Evolutionary conservation across 2,329 filamentous ascomycete genomes (phyloP), one percentile per base, ranked within the genome.

Genomic region (Cadophora gregata): DNA sequence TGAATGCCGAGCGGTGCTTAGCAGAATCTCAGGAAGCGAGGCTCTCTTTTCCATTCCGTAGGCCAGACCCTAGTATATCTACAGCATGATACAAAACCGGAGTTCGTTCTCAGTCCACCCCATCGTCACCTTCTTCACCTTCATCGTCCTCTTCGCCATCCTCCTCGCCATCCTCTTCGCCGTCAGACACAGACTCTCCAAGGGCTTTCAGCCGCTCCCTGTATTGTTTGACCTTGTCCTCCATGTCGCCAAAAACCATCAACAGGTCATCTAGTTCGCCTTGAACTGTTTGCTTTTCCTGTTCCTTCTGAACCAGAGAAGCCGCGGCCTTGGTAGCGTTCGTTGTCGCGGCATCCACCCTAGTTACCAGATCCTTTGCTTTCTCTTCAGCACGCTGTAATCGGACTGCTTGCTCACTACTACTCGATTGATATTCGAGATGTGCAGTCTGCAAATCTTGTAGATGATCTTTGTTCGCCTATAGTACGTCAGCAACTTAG

Each of bases 201-300:
- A 93, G 81, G 25, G 84, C 86, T 83, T 88, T 73, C 19, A 78
- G 69, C 48, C 64, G 67, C 24, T 73, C 68, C 84, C 92, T 95
- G 76, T 95, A 93, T 72, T 86, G 88, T 50, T 85, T 84, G 59
- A 88, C 83, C 80, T 94, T 95, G 63, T 93, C 90, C 78, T 96
- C 92, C 21, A 93, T 76, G 75, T 96, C 92, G 16, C 87, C 88
- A 78, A 94, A 93, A 5, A 96, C 89, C 81, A 95, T 91, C 42
- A 96, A 80, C 63, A 95, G 82, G 77, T 96, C 92, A 72, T 96
- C 92, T 55, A 95, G 82, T 77, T 96, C 92, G 2, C 86, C 84
- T 76, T 95, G 92, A 5, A 85, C 84, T 1, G 85, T 80, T 68
- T 87, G 83, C 64, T 86, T 88, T 66, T 90, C 88, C 67, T 87